Evolutionary conservation across 306 rosid genomes (phyloP), one percentile per base, ranked within the genome.

Genomic region (Glycyrrhiza uralensis): DNA sequence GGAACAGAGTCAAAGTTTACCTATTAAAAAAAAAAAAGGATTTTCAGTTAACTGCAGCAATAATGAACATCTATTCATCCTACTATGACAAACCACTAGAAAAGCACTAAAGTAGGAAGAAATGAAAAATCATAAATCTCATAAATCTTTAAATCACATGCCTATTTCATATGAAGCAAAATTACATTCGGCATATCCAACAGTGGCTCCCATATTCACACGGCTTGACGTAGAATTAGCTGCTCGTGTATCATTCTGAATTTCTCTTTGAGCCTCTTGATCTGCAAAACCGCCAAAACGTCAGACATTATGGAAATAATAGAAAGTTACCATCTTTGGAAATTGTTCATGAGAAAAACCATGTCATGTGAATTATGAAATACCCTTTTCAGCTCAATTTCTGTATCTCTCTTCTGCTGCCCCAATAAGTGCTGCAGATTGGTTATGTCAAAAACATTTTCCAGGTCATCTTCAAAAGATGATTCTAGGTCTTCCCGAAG

Each of bases 381-480:
- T 89, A 94, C 99, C 96, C 99, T 91, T 85, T 88, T 91, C 65
- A 91, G 79, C 74, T 91, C 97, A 57, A 94, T 82, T 81, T 94
- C 97, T 2, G 83, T 70, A 17, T 89, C 95, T 72, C 82, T 78
- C 87, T 88, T 94, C 79, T 76, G 86, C 83, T 89, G 97, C 82
- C 87, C 83, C 46, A 94, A 76, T 5, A 87, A 85, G 58, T 82
- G 87, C 67, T 85, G 80, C 77, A 91, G 74, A 70, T 89, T 94
- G 73, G 96, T 94, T 74, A 94, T 85, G 78, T 89, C 97, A 12
- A 94, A 91, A 71, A 94, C 80, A 80, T 67, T 91, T 77, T 91
- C 98, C 71, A 91, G 44, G 57, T 94, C 96, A 66, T 88, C 97
- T 76, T 91, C 90, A 54, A 94, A 91, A 66, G 91, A 92, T 60